Evolutionary conservation across 176 grass and related monocot species (phyloP).

Genomic region (Carex parvula): DNA sequence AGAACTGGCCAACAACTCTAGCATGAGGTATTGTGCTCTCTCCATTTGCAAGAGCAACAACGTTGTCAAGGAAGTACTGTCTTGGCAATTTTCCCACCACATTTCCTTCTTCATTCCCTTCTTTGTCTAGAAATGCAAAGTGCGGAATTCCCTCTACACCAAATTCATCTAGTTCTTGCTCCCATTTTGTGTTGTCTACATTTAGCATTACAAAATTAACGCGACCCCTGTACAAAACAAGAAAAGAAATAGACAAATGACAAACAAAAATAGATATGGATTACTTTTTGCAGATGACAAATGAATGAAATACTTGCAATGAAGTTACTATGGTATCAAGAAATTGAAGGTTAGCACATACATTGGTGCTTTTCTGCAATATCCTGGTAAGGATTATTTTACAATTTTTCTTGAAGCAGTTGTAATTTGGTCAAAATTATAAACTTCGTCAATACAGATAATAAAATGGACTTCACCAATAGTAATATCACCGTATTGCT

Average conservation of each 20-base stretch:
- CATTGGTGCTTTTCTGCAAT: neutral
- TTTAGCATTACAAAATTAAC: constrained; percentile 98
- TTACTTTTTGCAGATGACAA: neutral
- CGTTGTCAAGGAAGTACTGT: constrained; percentile 84
- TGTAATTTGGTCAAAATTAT: neutral
- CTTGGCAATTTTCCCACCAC: constrained; percentile 77
- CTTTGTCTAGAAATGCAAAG: constrained; percentile 86
- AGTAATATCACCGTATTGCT: neutral
- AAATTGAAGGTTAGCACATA: neutral
- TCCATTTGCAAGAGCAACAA: constrained; percentile 75
- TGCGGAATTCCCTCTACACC: constrained; percentile 95
- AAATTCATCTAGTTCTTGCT: constrained; percentile 96
- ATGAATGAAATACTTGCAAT: neutral
- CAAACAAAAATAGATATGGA: neutral
- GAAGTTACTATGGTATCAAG: neutral
- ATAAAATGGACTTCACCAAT: neutral
- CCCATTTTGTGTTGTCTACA: constrained; percentile 98
- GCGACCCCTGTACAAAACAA: constrained; percentile 42
- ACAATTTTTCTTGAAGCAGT: neutral
- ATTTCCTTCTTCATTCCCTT: constrained; percentile 95
- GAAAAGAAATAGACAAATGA: neutral
- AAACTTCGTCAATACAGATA: neutral
- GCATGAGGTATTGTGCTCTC: constrained; percentile 70
- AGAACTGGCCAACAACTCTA: constrained; percentile 64
- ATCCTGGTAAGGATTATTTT: neutral